Base-by-base conservation (phyloP, 352 stramenopile species). In the Thalassiosira livingstoniorum region DNA sequence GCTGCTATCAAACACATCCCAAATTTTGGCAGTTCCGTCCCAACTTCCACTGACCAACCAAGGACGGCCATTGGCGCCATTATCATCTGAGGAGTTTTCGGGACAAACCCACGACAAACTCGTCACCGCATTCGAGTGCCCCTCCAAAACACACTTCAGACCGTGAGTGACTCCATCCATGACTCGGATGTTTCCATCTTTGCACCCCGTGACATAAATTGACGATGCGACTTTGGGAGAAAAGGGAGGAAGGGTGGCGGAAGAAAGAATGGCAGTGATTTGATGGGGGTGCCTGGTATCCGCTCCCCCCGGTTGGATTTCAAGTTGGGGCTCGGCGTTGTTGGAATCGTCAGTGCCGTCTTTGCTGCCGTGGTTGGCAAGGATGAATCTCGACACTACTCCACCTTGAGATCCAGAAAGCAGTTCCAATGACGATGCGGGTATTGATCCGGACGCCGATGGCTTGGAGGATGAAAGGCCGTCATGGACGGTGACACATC, bases 21-120 rank as follows among this genome's bases (percentile, higher is more conserved):
- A 94, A 23, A 94, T 61, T 75, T 88, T 90, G 51, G 89, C 90
- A n/a, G 88, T 93, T 25, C 90, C 90, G 82, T 94, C 90, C 90
- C 90, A 94, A 15, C 82, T 91, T 42, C 90, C 90, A 62, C 76
- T 89, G 1, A 93, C 58, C 1, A 94, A 60, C 64, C 82, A 85
- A 35, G 66, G 80, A 32, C 57, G 15, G 1, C 13, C 1, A 27
- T 57, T 51, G 39, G 69, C 0, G 7, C 47, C 51, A n/a, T n/a
- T n/a, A n/a, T n/a, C n/a, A n/a, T n/a, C n/a, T n/a, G n/a, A n/a
- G n/a, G n/a, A n/a, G n/a, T n/a, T n/a, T n/a, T n/a, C n/a, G n/a
- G n/a, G n/a, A n/a, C n/a, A n/a, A 23, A 83, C 60, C 75, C 78
- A 91, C 5, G 85, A 62, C 2, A 94, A 43, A 77, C 77, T 89